Percentiles rank a stretch among this genome's conserved stretches.
phyloP scores from a whole-genome alignment of 1,284 basidiomycete species.

The Malassezia dermatis region DNA sequence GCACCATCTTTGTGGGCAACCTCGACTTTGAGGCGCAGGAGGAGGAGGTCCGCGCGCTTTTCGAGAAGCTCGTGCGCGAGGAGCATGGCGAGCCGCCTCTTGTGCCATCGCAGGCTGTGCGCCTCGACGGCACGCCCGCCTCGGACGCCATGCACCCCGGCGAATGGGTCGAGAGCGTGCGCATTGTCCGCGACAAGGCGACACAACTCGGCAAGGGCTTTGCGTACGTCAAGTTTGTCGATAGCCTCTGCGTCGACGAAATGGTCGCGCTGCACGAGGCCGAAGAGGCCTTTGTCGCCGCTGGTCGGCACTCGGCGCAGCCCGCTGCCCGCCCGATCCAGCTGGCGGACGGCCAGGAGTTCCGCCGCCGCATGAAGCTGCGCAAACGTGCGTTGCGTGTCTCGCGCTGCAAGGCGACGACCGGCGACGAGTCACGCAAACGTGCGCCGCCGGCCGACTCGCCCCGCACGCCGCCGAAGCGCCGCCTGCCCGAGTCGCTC shows the following conservation, averaged over 20 bases:
- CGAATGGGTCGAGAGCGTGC: constrained; percentile 69
- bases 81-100: constrained; percentile 58
- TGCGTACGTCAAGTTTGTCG: constrained; percentile 79
- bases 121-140: constrained; percentile 16
- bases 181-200: constrained; percentile 78
- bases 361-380: constrained; percentile 40
- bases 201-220: constrained; percentile 97
- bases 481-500: constrained; percentile 5
- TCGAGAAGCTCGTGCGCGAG: constrained; percentile 64
- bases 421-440: constrained; percentile 17
- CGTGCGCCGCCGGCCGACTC: neutral
- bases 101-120: constrained; percentile 1
- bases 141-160: constrained; percentile 17
- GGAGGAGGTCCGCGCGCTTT: constrained; percentile 75
- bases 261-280: constrained; percentile 37
- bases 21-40: constrained; percentile 85
- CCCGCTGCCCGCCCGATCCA: constrained; percentile 19
- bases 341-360: constrained; percentile 28
- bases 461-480: constrained; percentile 14
- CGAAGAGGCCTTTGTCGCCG: constrained; percentile 35
- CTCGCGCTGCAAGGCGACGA: constrained; percentile 35
- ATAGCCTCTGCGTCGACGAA: constrained; percentile 52
- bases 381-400: constrained; percentile 34
- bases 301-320: constrained; percentile 2
- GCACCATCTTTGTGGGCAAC: constrained; percentile 79